Evolutionary conservation across 1,284 basidiomycete species (phyloP), one percentile per base, ranked within the genome.

Genomic region (Phlebopus sp.): DNA sequence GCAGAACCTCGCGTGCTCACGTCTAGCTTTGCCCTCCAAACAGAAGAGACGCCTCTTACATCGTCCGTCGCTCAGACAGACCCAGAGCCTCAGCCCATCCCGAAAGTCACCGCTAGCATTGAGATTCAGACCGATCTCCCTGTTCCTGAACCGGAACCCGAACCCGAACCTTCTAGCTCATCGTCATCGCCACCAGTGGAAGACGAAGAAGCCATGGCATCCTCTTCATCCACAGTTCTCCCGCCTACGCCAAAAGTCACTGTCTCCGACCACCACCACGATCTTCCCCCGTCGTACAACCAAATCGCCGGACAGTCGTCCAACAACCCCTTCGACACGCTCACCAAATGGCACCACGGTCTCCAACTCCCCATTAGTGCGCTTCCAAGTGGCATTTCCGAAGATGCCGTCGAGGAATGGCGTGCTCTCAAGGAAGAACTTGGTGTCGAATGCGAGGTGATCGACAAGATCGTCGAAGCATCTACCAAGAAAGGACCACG

Each of bases 381-480:
- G 5, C 56, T 81, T 18, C 60, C 72, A 3, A 72, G 74, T 8
- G 79, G 81, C 15, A 66, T 88, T 42, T 79, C 84, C 9, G 73
- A 79, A 44, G 85, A 86, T 29, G 71, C 77, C 3, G 60, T 76
- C 35, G 80, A 83, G 56, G 84, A 86, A 54, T 90, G 89, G 84
- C 78, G 78, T 51, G 76, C 81, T 6, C 70, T 92, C 49, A 90
- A 91, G 65, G 77, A 79, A 30, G 85, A 89, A 59, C 74, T 90
- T 2, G 88, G 87, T 10, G 74, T 90, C 34, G 82, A 84, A 21
- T 88, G 90, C 56, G 59, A 71, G n/a, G 82, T 87, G 31, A 86
- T 92, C 54, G 87, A 92, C 63, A 79, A 83, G 61, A 69, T 91
- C 50, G 78, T 67, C 25, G 74, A 68, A 58, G 71, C 62, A 45